Evolutionary conservation across 139 green algal species (phyloP).

Genomic region (Micractinium sp.): DNA sequence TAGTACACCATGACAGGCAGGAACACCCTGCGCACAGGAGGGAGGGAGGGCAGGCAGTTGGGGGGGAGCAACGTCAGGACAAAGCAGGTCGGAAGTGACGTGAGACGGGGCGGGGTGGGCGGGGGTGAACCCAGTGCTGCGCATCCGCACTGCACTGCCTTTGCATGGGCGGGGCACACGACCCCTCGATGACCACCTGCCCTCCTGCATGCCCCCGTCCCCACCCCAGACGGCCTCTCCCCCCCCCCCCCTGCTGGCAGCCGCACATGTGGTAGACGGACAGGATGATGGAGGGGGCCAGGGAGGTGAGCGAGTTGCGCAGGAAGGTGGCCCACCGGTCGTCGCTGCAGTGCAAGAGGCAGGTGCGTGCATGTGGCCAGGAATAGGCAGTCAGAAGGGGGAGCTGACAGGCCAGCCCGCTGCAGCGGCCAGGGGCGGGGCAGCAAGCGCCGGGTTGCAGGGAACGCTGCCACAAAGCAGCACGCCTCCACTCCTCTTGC

Average conservation of each 20-base stretch:
- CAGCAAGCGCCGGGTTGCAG: too few relatives aligned
- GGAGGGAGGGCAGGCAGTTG: background rate
- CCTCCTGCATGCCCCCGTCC: background rate
- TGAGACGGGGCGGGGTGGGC: background rate
- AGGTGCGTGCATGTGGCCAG: too few relatives aligned
- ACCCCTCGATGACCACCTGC: background rate
- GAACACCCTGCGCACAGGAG: slow-evolving; percentile 49
- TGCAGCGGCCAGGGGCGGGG: background rate
- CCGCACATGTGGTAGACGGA: slow-evolving; percentile 76
- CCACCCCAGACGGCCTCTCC: background rate
- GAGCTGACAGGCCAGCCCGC: too few relatives aligned
- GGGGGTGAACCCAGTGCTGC: too few relatives aligned
- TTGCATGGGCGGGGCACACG: background rate
- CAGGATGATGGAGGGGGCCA: slow-evolving; percentile 79
- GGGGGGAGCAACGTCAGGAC: background rate
- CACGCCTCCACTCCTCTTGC: too few relatives aligned
- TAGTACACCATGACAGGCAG: slow-evolving; percentile 77
- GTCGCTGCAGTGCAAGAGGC: background rate
- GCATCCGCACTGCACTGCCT: background rate
- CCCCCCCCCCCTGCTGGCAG: background rate
- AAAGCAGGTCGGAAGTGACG: background rate
- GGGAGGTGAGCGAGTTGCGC: slow-evolving; percentile 70
- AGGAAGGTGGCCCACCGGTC: slow-evolving; percentile 30
- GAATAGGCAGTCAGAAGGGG: too few relatives aligned
- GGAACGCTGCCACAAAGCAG: background rate